These are phyloP conservation scores for Auxenochlorella pyrenoidosa DNA, from an alignment of 139 green algal species.

Conservation along the genomic window DNA sequence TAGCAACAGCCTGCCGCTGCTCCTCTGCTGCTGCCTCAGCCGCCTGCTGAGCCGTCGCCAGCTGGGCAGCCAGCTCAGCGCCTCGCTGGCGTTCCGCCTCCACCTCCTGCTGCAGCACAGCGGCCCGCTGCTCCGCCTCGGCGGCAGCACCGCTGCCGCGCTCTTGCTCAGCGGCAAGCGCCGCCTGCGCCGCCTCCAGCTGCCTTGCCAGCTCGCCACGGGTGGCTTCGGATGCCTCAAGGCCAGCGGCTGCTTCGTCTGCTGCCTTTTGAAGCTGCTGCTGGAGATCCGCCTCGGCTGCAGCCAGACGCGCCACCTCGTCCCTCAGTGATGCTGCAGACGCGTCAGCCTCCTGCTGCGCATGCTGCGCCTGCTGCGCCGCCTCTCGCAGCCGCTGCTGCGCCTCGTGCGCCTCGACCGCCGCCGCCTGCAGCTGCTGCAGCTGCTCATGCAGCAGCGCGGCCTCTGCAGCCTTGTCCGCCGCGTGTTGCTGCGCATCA, in stretches of 20 bases:
- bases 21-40: background rate
- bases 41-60: background rate
- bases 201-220: background rate
- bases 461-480: slow-evolving; percentile 9
- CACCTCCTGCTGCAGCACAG: background rate
- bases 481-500: slow-evolving; percentile 2
- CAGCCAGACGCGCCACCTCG: background rate
- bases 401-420: slow-evolving; percentile 4
- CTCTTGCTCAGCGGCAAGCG: slow-evolving; percentile 8
- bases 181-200: background rate
- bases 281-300: background rate
- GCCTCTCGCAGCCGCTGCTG: background rate
- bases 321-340: background rate
- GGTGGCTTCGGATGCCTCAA: no score
- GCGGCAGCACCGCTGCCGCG: background rate
- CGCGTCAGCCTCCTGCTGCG: background rate
- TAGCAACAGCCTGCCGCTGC: slow-evolving; percentile 9
- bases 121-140: background rate
- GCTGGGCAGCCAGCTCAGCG: background rate
- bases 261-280: background rate
- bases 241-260: background rate
- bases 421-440: slow-evolving; percentile 3
- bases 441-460: slow-evolving; percentile 13
- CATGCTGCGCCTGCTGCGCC: background rate
- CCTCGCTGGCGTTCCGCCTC: background rate